These are phyloP conservation scores for Nemania diffusa DNA, from an alignment of 2,329 filamentous ascomycete genomes.

Conservation along the genomic window DNA sequence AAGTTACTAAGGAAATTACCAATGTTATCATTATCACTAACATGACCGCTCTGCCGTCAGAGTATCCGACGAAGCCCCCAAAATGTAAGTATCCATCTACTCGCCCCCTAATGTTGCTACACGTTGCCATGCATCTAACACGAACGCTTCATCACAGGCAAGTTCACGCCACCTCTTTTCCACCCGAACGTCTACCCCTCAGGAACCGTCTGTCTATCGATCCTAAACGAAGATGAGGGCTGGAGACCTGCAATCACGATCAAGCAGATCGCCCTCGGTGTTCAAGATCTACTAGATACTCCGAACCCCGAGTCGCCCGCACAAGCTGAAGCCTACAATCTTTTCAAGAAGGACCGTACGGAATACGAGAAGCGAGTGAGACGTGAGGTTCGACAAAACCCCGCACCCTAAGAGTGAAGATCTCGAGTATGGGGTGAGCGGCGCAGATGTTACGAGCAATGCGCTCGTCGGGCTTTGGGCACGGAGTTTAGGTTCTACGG, in stretches of 20 bases:
- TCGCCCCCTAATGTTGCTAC: background rate
- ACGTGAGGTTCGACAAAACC: conserved; percentile 89
- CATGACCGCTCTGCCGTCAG: conserved; percentile 57
- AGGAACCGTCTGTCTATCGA: conserved; percentile 95
- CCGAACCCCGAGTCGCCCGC: conserved; percentile 97
- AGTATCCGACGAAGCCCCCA: conserved; percentile 98
- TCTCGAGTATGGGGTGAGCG: background rate
- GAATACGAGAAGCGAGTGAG: conserved; percentile 92
- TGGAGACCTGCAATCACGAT: conserved; percentile 99
- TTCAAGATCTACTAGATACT: conserved; percentile 94
- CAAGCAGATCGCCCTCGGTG: conserved; percentile 95
- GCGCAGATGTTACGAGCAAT: conserved; percentile 16
- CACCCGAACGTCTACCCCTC: conserved; percentile 99
- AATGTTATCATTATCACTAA: conserved; percentile 20
- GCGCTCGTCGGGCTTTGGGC: conserved; percentile 24
- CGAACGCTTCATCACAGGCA: conserved; percentile 68
- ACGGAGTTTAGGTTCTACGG: conserved; percentile 40
- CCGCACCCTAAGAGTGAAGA: conserved; percentile 58
- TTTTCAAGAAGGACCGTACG: conserved; percentile 88
- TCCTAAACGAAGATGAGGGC: conserved; percentile 96
- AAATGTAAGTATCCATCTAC: conserved; percentile 78
- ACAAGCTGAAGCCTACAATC: conserved; percentile 95
- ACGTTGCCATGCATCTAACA: conserved; percentile 23
- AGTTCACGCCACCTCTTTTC: conserved; percentile 95
- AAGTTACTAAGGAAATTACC: background rate